These are phyloP conservation scores for Ascochyta clinopodiicola DNA, from an alignment of 2,329 filamentous ascomycete genomes.

Conservation along the genomic window DNA sequence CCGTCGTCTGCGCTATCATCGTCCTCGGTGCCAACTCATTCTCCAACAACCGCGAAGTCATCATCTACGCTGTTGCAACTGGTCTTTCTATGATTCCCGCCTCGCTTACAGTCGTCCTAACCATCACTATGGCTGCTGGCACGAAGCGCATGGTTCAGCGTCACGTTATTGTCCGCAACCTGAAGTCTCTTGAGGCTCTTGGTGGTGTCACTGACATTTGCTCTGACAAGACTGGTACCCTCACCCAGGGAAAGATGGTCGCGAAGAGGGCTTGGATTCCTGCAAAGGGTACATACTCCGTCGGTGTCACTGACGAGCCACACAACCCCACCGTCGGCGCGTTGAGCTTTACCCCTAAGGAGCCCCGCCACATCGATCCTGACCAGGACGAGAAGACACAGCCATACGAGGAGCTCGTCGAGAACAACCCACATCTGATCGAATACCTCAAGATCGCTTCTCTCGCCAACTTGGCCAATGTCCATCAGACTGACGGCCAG, in stretches of 20 bases:
- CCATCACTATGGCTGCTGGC: slow-evolving; percentile 49
- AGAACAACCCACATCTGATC: slow-evolving; percentile 38
- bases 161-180: slow-evolving; percentile 47
- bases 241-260: slow-evolving; percentile 47
- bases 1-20: slow-evolving; percentile 44
- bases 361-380: slow-evolving; percentile 37
- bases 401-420: slow-evolving; percentile 31
- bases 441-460: slow-evolving; percentile 45
- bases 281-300: slow-evolving; percentile 41
- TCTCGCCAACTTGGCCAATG: slow-evolving; percentile 58
- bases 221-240: slow-evolving; percentile 44
- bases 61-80: slow-evolving; percentile 48
- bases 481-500: slow-evolving; percentile 52
- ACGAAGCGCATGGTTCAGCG: slow-evolving; percentile 46
- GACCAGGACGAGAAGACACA: slow-evolving; percentile 34
- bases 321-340: slow-evolving; percentile 42
- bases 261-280: slow-evolving; percentile 46
- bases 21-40: slow-evolving; percentile 46
- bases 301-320: slow-evolving; percentile 38
- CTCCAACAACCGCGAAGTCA: slow-evolving; percentile 46
- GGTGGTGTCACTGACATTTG: slow-evolving; percentile 47
- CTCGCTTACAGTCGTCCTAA: slow-evolving; percentile 44
- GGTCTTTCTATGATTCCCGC: slow-evolving; percentile 48
- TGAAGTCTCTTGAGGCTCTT: slow-evolving; percentile 46
- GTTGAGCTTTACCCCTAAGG: slow-evolving; percentile 37